Conservation (phyloP, 495 filamentous ascomycete genomes). For the Saxispiralis lemnorum region DNA sequence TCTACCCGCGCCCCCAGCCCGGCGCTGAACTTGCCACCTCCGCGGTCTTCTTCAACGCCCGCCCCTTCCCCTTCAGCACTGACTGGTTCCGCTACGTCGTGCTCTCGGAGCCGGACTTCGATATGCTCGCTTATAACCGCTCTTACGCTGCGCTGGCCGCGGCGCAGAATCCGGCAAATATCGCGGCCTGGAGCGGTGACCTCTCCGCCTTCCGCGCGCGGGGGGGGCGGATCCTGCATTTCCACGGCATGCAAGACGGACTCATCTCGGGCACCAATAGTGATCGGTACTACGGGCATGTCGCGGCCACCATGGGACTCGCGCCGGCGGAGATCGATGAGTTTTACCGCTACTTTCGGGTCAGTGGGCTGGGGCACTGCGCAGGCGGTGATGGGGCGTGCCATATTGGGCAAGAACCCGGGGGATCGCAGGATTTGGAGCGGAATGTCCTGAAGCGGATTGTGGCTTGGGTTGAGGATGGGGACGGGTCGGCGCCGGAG, state of each 20-base stretch:
- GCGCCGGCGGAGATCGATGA: slow-evolving; percentile 28
- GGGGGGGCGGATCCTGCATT: slow-evolving; percentile 21
- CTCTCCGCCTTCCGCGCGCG: slow-evolving; percentile 13
- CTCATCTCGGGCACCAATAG: slow-evolving; percentile 17
- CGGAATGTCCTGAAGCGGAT: slow-evolving; percentile 28
- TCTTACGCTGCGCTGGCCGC: slow-evolving; percentile 26
- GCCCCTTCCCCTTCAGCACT: slow-evolving; percentile 6
- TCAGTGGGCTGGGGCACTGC: slow-evolving; percentile 40
- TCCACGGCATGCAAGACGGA: slow-evolving; percentile 19
- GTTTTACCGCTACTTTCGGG: slow-evolving; percentile 44
- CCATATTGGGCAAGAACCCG: slow-evolving; percentile 32
- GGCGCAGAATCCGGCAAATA: slow-evolving; percentile 15
- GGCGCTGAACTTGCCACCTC: slow-evolving; percentile 10
- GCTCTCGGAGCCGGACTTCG: slow-evolving; percentile 33
- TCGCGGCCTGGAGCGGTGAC: slow-evolving; percentile 32
- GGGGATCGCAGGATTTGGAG: slow-evolving; percentile 4
- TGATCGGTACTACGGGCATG: slow-evolving; percentile 22
- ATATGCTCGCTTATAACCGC: slow-evolving; percentile 24
- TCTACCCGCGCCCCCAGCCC: slow-evolving; percentile 22
- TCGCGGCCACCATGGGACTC: slow-evolving; percentile 29
- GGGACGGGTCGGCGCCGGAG: slow-evolving; percentile 30
- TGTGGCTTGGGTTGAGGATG: slow-evolving; percentile 45
- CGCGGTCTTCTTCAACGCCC: slow-evolving; percentile 8
- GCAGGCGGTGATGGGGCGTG: slow-evolving; percentile 31
- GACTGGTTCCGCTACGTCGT: slow-evolving; percentile 37